Percentiles rank a stretch among this genome's conserved stretches.
phyloP scores from a whole-genome alignment of 78 protist species.

The Monosiga brevicollis region DNA sequence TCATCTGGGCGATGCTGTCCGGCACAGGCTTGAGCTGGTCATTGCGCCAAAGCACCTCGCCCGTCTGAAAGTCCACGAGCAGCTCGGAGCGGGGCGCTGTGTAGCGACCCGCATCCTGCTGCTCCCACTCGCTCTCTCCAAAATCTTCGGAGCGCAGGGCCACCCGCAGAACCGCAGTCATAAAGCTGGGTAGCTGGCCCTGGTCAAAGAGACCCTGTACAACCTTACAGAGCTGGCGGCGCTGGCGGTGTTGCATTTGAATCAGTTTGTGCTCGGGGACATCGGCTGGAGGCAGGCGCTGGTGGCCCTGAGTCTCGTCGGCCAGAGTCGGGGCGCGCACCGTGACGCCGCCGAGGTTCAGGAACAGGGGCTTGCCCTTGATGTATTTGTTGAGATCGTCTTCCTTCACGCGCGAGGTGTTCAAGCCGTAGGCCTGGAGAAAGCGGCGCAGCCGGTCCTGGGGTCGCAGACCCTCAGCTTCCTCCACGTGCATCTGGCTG shows the following conservation, averaged over 20 bases:
- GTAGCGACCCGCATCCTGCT: not conserved
- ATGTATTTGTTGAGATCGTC: not conserved
- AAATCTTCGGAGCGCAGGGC: conserved; percentile 7
- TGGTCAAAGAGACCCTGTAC: not conserved
- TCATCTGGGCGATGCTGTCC: conserved; percentile 10
- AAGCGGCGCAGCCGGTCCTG: conserved; percentile 6
- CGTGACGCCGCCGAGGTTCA: conserved; percentile 8
- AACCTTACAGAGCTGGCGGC: not conserved
- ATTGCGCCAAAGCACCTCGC: conserved; percentile 17
- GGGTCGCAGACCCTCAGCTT: not conserved
- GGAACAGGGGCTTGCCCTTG: conserved; percentile 7
- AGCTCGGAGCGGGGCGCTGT: not conserved
- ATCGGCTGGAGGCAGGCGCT: conserved; percentile 10
- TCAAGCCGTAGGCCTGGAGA: conserved; percentile 26
- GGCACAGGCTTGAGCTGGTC: conserved; percentile 27
- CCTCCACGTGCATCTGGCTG: not conserved
- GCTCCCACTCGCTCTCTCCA: not conserved
- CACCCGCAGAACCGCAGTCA: not conserved
- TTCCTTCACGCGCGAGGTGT: conserved; percentile 3
- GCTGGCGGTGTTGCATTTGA: not conserved
- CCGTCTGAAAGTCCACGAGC: conserved; percentile 8
- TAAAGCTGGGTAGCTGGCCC: not conserved
- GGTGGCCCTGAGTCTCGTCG: not conserved
- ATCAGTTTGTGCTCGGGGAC: conserved; percentile 11
- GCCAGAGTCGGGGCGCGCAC: not conserved